A percentile compares a stretch with the other conserved stretches of the same genome.
Evolutionary conservation across 2,329 filamentous ascomycete species (phyloP).

Genomic region (Talaromyces sp.): DNA sequence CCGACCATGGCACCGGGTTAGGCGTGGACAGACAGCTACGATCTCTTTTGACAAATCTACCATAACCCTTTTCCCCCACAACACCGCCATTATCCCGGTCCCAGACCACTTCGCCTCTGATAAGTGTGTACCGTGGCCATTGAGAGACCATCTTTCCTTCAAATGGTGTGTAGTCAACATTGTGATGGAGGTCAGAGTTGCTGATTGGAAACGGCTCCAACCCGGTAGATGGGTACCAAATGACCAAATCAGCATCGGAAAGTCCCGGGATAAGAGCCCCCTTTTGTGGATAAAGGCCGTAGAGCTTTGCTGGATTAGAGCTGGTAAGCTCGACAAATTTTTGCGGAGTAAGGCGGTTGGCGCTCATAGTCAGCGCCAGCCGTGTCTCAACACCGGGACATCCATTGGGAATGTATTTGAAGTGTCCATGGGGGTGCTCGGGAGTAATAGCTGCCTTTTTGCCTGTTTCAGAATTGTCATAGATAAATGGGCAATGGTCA

Average conservation of each 20-base stretch:
- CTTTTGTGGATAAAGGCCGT: constrained; percentile 35
- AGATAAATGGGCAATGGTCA: constrained; percentile 43
- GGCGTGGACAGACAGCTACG: neutral
- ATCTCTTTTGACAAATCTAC: constrained; percentile 6
- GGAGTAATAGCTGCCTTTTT: constrained; percentile 46
- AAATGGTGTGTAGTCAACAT: constrained; percentile 32
- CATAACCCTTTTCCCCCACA: constrained; percentile 6
- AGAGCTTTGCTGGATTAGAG: constrained; percentile 40
- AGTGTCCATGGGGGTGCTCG: constrained; percentile 41
- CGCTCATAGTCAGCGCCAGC: constrained; percentile 37
- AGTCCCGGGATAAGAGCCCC: constrained; percentile 37
- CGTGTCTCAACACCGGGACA: constrained; percentile 54
- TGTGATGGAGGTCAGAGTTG: constrained; percentile 30
- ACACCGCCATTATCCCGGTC: constrained; percentile 20
- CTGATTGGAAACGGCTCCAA: constrained; percentile 21
- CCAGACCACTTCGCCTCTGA: constrained; percentile 28
- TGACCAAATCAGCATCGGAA: constrained; percentile 37
- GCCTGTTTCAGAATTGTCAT: constrained; percentile 40
- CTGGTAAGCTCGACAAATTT: constrained; percentile 41
- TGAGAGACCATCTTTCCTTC: constrained; percentile 27
- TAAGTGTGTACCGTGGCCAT: constrained; percentile 30
- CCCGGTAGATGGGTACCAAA: constrained; percentile 31
- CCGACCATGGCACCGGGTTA: neutral
- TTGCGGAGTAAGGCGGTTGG: constrained; percentile 26
- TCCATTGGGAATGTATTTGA: constrained; percentile 55